A percentile compares a stretch with the other conserved stretches of the same genome.
Evolutionary conservation across 768 basidiomycete genomes (phyloP).

Genomic region (Russula virescens): DNA sequence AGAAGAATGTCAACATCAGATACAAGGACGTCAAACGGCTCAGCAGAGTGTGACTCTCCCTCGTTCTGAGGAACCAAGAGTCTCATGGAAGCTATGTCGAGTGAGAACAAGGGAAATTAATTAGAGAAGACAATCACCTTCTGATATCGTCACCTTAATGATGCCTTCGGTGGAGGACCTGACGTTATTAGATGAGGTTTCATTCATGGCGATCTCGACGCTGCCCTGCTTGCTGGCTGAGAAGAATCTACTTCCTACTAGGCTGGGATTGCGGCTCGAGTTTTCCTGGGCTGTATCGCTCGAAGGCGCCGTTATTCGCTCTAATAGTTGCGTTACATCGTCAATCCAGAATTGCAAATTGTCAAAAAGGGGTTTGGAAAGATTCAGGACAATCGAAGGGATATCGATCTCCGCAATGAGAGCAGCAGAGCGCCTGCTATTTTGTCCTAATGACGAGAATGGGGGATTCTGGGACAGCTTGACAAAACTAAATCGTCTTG

Average conservation of each 20-base stretch:
- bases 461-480: not conserved
- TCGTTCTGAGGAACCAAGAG: constrained; percentile 44
- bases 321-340: constrained; percentile 70
- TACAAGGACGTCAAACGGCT: constrained; percentile 51
- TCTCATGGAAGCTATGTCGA: constrained; percentile 35
- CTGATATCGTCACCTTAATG: constrained; percentile 43
- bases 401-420: constrained; percentile 35
- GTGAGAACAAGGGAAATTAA: constrained; percentile 1
- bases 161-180: constrained; percentile 37
- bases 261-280: constrained; percentile 50
- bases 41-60: constrained; percentile 18
- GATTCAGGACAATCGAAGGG: constrained; percentile 55
- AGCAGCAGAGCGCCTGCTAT: constrained; percentile 19
- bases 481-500: not conserved
- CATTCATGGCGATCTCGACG: constrained; percentile 39
- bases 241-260: constrained; percentile 81
- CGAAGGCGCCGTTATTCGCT: constrained; percentile 34
- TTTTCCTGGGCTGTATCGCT: constrained; percentile 29
- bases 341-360: constrained; percentile 85
- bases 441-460: not conserved
- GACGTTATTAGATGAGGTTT: constrained; percentile 24
- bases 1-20: constrained; percentile 59
- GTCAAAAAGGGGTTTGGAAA: constrained; percentile 66
- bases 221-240: constrained; percentile 34
- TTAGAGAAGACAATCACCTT: constrained; percentile 28